Evolutionary conservation across 176 grass and related monocot species (phyloP).

Genomic region (Juncus inflexus): DNA sequence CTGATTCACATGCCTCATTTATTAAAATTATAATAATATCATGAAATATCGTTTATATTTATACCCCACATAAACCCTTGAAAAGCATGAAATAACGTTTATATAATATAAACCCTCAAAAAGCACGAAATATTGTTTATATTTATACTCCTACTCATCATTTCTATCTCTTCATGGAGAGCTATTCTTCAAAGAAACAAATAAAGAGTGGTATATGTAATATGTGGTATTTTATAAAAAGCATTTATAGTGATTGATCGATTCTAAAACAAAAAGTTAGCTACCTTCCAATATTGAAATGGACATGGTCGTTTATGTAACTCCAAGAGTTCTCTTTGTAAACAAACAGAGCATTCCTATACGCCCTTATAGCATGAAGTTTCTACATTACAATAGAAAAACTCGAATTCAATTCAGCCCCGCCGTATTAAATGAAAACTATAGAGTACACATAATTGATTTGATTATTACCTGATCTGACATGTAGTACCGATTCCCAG

Average conservation of each 20-base stretch:
- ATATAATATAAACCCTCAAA: too few relatives aligned
- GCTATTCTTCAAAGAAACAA: too few relatives aligned
- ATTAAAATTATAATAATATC: background rate
- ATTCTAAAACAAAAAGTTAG: conserved; percentile 17
- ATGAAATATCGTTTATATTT: too few relatives aligned
- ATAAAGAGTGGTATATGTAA: too few relatives aligned
- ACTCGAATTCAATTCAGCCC: background rate
- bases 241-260: background rate
- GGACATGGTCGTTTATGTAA: conserved; percentile 98
- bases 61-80: too few relatives aligned
- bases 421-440: background rate
- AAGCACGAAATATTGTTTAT: too few relatives aligned
- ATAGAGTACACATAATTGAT: conserved; percentile 11
- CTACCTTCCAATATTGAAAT: conserved; percentile 98
- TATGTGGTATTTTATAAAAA: too few relatives aligned
- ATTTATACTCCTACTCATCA: too few relatives aligned
- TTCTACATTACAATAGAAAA: conserved; percentile 47
- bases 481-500: conserved; percentile 78
- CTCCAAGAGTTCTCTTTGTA: conserved; percentile 92
- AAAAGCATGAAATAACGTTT: too few relatives aligned
- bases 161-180: too few relatives aligned
- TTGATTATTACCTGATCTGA: conserved; percentile 75
- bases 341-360: conserved; percentile 87
- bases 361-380: conserved; percentile 82
- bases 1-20: conserved; percentile 37